Conservation (phyloP, 2,329 filamentous ascomycete species). For the Phyllosticta citriasiana region DNA sequence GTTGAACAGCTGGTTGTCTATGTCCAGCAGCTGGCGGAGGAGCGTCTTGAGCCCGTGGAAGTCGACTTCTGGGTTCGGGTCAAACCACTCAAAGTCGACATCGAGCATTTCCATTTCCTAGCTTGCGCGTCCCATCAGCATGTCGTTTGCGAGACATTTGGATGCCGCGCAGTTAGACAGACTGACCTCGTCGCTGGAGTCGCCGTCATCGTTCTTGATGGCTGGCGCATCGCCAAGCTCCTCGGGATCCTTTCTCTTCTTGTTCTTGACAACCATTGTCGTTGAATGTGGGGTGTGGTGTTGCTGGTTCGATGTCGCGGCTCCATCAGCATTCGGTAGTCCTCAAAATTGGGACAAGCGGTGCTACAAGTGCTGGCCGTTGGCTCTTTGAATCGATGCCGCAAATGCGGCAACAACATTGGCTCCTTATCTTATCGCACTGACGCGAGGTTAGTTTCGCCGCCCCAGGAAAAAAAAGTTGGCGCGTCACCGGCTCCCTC, state of each 20-base stretch:
- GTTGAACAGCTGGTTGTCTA: constrained; percentile 76
- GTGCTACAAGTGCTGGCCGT: not conserved
- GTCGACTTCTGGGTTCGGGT: constrained; percentile 79
- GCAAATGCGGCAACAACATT: not conserved
- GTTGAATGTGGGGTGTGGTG: constrained; percentile 2
- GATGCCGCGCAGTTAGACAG: not conserved
- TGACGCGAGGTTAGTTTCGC: not conserved
- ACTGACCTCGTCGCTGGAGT: constrained; percentile 24
- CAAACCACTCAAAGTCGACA: constrained; percentile 98
- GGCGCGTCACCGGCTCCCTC: constrained; percentile 2
- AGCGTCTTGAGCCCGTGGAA: constrained; percentile 92
- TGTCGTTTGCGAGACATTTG: not conserved
- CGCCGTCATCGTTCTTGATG: constrained; percentile 19
- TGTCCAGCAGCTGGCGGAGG: constrained; percentile 82
- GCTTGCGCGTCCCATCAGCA: constrained; percentile 10
- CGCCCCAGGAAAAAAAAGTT: constrained; percentile 1
- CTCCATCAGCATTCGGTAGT: not conserved
- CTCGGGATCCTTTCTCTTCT: constrained; percentile 21
- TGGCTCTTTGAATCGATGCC: too few species aligned
- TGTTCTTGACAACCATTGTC: constrained; percentile 26
- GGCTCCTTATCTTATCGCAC: not conserved
- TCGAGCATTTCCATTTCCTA: constrained; percentile 87
- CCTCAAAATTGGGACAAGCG: not conserved
- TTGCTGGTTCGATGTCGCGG: not conserved
- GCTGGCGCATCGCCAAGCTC: constrained; percentile 26